phyloP scores from a whole-genome alignment of 2,329 filamentous ascomycete species.

The Penicillium sp. region DNA sequence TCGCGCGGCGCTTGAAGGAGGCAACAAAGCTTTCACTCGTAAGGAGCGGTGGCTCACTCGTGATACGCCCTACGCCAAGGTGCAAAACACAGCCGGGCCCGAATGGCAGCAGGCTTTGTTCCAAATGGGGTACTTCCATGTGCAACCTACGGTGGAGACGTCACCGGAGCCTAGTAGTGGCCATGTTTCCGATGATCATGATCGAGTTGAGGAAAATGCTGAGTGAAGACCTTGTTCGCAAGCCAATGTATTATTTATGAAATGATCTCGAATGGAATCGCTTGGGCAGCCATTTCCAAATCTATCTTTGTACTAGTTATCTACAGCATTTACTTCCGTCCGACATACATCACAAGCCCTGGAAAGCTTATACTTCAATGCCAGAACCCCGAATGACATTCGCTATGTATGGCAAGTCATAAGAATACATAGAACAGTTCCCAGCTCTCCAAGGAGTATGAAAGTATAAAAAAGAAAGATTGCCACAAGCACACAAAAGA shows the following conservation, averaged over 20 bases:
- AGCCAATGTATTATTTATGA: constrained; percentile 3
- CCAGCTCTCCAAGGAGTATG: neutral
- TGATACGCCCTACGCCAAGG: constrained; percentile 56
- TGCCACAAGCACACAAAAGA: neutral
- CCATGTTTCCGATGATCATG: constrained; percentile 4
- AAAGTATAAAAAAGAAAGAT: neutral
- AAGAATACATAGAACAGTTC: neutral
- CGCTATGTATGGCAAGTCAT: constrained; percentile 5
- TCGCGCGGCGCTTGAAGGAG: constrained; percentile 72
- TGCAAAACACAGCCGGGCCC: constrained; percentile 60
- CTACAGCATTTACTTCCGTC: neutral
- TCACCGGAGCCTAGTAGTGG: constrained; percentile 15
- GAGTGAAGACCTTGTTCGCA: neutral
- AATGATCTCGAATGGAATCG: constrained; percentile 2
- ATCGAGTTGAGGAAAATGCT: neutral
- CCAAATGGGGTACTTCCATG: constrained; percentile 32
- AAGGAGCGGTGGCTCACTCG: constrained; percentile 69
- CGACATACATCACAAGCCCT: no score
- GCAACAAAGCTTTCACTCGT: constrained; percentile 62
- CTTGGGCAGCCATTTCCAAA: neutral
- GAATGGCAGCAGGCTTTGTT: constrained; percentile 42
- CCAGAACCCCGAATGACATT: neutral
- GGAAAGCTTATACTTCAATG: neutral
- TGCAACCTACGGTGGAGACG: constrained; percentile 21
- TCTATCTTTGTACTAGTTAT: neutral